Conservation (phyloP, 1,139 yeast genomes). For the Pneumocystis jirovecii region DNA sequence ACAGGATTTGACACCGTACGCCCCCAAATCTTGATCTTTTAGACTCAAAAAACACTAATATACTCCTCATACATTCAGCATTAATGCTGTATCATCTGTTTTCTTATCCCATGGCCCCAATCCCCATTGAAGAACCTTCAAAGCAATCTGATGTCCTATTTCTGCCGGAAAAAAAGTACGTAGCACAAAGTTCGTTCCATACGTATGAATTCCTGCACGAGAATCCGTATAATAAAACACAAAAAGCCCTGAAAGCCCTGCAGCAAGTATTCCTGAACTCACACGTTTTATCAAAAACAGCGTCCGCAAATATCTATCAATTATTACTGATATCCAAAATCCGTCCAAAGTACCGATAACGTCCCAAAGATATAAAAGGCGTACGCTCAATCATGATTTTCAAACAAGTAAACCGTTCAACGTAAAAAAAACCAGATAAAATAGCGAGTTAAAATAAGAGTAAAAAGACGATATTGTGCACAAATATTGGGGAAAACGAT, state of each 20-base stretch:
- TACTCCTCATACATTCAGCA: conserved; percentile 39
- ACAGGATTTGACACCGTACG: conserved; percentile 53
- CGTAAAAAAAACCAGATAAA: no score
- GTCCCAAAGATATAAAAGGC: no score
- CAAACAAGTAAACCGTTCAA: background rate
- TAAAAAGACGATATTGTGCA: background rate
- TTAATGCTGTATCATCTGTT: conserved; percentile 40
- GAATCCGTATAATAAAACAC: conserved; percentile 48
- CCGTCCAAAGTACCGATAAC: no score
- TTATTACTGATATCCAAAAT: no score
- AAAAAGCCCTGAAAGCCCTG: background rate
- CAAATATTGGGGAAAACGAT: background rate
- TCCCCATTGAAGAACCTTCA: conserved; percentile 51
- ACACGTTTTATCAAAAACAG: background rate
- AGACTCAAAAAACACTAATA: background rate
- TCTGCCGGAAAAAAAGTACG: conserved; percentile 69
- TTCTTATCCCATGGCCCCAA: conserved; percentile 42
- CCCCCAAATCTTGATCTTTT: conserved; percentile 33
- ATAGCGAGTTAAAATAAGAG: background rate
- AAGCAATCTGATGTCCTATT: conserved; percentile 65
- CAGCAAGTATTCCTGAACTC: background rate
- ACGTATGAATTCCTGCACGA: conserved; percentile 70
- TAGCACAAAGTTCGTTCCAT: conserved; percentile 59
- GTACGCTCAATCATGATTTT: background rate
- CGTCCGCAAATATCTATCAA: background rate